A percentile compares a stretch with the other conserved stretches of the same genome.
phyloP scores from a whole-genome alignment of 2,329 filamentous ascomycete genomes.

The Microdochium bolleyi region DNA sequence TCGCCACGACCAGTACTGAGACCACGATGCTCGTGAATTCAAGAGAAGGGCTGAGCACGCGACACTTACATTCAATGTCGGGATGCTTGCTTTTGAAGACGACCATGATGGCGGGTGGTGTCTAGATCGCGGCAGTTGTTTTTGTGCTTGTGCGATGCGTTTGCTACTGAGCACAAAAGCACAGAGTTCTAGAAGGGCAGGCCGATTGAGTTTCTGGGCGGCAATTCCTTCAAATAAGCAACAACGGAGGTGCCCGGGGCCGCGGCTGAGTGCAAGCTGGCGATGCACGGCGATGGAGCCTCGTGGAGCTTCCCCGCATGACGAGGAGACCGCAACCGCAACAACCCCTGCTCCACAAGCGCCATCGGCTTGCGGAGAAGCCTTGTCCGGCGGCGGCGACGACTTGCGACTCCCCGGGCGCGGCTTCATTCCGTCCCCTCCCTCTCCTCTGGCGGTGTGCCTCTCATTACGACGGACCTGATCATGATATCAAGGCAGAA shows the following conservation, averaged over 20 bases:
- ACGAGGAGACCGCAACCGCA: not conserved
- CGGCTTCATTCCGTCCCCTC: not conserved
- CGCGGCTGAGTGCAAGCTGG: not conserved
- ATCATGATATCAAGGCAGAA: too few relatives aligned
- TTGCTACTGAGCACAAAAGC: too few relatives aligned
- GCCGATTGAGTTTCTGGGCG: too few relatives aligned
- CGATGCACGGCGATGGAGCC: not conserved
- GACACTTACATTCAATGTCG: slow-evolving; percentile 10
- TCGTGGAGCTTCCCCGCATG: not conserved
- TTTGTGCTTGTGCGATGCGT: too few relatives aligned
- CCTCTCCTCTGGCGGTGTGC: slow-evolving; percentile 11
- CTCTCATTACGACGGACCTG: slow-evolving; percentile 16
- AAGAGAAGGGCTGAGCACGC: not conserved
- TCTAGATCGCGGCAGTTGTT: too few relatives aligned
- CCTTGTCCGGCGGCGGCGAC: not conserved
- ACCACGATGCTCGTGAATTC: too few relatives aligned
- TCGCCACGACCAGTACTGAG: too few relatives aligned
- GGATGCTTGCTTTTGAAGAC: slow-evolving; percentile 12
- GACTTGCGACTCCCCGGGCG: not conserved
- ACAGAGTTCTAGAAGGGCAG: too few relatives aligned
- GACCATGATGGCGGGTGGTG: not conserved
- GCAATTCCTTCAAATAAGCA: too few relatives aligned
- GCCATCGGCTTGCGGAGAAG: not conserved
- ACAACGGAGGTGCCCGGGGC: not conserved
- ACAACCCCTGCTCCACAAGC: not conserved